Conservation (phyloP, 805 yeast species). For the Kodamaea hsintzibuensis region DNA sequence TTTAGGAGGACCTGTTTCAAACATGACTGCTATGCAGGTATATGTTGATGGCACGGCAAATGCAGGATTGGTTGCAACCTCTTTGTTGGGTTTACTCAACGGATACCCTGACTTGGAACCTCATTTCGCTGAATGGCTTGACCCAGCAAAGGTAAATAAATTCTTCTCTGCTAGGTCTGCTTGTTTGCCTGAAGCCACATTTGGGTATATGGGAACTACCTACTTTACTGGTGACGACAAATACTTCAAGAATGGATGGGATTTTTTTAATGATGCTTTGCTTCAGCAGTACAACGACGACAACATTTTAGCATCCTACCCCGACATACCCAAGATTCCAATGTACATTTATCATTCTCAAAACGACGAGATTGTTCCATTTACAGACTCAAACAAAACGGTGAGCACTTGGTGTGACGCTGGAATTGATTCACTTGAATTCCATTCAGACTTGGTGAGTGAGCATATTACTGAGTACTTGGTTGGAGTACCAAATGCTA, state of each 20-base stretch:
- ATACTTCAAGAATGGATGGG: conserved; percentile 18
- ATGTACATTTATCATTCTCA: conserved; percentile 13
- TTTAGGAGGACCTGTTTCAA: conserved; percentile 37
- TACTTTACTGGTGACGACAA: conserved; percentile 15
- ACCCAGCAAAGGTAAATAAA: background rate
- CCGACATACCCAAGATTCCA: conserved; percentile 14
- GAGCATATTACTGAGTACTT: conserved; percentile 20
- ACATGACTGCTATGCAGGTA: conserved; percentile 30
- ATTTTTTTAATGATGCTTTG: conserved; percentile 13
- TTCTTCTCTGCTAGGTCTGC: background rate
- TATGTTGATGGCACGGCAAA: conserved; percentile 24
- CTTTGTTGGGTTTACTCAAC: conserved; percentile 31
- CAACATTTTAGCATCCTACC: conserved; percentile 22
- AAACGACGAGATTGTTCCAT: conserved; percentile 15
- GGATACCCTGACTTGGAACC: conserved; percentile 29
- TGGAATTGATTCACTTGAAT: conserved; percentile 13
- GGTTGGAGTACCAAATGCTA: conserved; percentile 16
- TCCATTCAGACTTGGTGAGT: conserved; percentile 5
- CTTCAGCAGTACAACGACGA: conserved; percentile 16
- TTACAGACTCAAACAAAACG: conserved; percentile 4
- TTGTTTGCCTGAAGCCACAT: conserved; percentile 1
- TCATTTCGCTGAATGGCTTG: background rate
- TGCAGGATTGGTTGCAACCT: conserved; percentile 32
- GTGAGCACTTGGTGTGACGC: conserved; percentile 14
- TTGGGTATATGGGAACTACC: background rate